Evolutionary conservation across 225 moss, liverwort and hornwort species (phyloP).

Genomic region (Straminergon stramineum): DNA sequence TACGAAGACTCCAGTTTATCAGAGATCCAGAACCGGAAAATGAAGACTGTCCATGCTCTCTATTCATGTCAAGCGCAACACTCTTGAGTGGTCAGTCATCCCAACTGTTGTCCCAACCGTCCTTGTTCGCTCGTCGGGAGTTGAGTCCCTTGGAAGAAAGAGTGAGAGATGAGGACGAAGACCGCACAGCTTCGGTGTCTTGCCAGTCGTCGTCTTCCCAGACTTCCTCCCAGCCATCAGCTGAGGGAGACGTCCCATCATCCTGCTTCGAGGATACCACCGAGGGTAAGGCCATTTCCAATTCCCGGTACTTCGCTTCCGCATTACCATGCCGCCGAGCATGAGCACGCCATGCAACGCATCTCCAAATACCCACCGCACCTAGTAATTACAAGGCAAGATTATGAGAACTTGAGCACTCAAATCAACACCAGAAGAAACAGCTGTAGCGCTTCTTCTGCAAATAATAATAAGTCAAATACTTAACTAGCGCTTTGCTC

Average conservation of each 20-base stretch:
- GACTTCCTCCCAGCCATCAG: conserved; percentile 53
- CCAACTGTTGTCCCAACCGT: conserved; percentile 50
- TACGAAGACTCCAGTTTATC: neutral
- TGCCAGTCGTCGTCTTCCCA: conserved; percentile 62
- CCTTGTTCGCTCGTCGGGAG: conserved; percentile 50
- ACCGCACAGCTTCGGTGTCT: conserved; percentile 38
- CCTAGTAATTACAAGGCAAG: neutral
- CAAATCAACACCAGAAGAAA: neutral
- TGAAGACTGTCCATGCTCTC: neutral
- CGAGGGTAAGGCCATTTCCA: conserved; percentile 37
- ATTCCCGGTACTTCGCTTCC: conserved; percentile 36
- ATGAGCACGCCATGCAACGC: conserved; percentile 19
- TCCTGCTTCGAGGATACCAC: conserved; percentile 9
- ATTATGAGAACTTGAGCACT: neutral
- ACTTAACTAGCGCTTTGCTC: neutral
- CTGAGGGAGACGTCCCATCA: conserved; percentile 30
- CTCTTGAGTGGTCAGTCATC: conserved; percentile 13
- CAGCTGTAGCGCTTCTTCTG: neutral
- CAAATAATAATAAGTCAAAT: neutral
- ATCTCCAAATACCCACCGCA: conserved; percentile 28
- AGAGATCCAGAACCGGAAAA: neutral
- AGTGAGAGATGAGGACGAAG: conserved; percentile 29
- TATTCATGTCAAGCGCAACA: neutral
- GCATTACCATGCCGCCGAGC: conserved; percentile 18
- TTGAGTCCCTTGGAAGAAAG: conserved; percentile 49